Conservation (phyloP, 169 alveolate species). For the Eimeria brunetti region DNA sequence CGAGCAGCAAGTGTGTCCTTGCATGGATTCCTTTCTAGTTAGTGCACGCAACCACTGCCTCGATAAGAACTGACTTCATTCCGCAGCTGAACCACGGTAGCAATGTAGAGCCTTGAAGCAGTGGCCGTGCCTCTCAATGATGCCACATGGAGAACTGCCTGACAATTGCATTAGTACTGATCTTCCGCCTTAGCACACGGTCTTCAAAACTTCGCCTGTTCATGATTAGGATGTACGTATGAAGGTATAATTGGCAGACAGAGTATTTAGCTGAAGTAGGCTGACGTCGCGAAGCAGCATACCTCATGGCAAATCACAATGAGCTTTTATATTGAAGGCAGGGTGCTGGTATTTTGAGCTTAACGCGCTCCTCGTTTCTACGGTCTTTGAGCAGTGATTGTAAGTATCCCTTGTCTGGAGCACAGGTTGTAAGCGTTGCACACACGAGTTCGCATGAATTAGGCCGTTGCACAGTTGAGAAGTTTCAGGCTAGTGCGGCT, state of each 20-base stretch:
- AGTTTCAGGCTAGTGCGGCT: background rate
- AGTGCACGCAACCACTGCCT: background rate
- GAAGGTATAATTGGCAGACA: background rate
- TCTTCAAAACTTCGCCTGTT: background rate
- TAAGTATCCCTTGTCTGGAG: background rate
- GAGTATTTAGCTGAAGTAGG: background rate
- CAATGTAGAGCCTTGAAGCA: background rate
- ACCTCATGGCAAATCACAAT: background rate
- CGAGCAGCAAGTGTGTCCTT: constrained; percentile 8
- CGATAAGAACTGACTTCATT: background rate
- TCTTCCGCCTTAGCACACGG: background rate
- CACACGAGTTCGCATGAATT: background rate
- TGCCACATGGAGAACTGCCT: background rate
- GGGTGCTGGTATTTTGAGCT: background rate
- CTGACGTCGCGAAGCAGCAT: too few relatives aligned
- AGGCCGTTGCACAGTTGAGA: background rate
- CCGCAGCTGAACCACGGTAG: background rate
- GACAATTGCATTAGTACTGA: background rate
- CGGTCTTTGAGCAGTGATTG: background rate
- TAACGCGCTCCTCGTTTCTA: background rate
- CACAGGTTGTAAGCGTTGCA: constrained; percentile 2
- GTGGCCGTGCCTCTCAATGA: background rate
- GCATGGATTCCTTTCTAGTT: background rate
- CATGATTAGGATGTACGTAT: background rate
- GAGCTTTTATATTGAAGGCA: background rate